Evolutionary conservation across 169 alveolate species (phyloP).

Genomic region (Cryptosporidium bovis): DNA sequence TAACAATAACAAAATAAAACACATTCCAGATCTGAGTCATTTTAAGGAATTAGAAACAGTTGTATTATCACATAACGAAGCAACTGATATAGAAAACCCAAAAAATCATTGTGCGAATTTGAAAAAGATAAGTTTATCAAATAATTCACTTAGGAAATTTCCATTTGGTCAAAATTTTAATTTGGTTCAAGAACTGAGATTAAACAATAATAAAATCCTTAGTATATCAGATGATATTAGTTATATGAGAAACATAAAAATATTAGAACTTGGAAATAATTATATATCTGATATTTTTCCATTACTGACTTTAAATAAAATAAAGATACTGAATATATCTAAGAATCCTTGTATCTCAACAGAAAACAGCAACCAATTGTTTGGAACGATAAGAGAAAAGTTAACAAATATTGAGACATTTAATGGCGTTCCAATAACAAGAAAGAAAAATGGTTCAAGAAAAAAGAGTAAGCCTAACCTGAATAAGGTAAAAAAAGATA

Average conservation of each 20-base stretch:
- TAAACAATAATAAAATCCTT: slow-evolving; percentile 45
- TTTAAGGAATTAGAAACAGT: slow-evolving; percentile 55
- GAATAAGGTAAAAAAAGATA: background rate
- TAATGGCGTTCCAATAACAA: slow-evolving; percentile 11
- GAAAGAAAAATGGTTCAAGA: background rate
- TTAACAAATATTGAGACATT: slow-evolving; percentile 1
- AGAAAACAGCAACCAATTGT: background rate
- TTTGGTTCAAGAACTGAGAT: slow-evolving; percentile 48
- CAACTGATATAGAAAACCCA: slow-evolving; percentile 31
- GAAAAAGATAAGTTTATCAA: slow-evolving; percentile 46
- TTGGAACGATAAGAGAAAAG: background rate
- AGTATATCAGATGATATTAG: slow-evolving; percentile 1
- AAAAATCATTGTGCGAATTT: slow-evolving; percentile 30
- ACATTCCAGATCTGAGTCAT: slow-evolving; percentile 54
- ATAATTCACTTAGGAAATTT: slow-evolving; percentile 38
- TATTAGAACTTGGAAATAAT: slow-evolving; percentile 68
- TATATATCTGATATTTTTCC: slow-evolving; percentile 13
- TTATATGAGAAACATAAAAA: slow-evolving; percentile 63
- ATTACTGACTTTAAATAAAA: slow-evolving; percentile 10
- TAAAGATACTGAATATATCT: slow-evolving; percentile 28
- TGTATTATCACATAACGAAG: slow-evolving; percentile 39
- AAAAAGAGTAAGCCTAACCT: background rate
- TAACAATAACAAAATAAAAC: slow-evolving; percentile 37
- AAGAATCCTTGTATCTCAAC: slow-evolving; percentile 40
- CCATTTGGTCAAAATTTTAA: slow-evolving; percentile 57